These are phyloP conservation scores for Plectosphaerella cucumerina DNA, from an alignment of 2,329 filamentous ascomycete species.

Conservation along the genomic window DNA sequence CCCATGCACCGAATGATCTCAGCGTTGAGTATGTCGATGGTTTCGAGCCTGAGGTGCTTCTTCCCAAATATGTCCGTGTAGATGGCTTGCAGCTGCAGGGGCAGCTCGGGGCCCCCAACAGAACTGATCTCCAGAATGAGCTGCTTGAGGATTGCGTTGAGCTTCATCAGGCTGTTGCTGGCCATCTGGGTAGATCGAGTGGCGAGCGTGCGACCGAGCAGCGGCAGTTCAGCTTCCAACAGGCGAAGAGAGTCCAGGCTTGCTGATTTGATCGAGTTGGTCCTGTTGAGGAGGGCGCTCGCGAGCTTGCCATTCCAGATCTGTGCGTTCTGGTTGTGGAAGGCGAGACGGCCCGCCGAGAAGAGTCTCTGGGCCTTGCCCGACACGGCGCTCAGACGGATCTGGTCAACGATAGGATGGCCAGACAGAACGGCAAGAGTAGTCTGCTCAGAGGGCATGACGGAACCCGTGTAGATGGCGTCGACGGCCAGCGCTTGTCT, in stretches of 20 bases:
- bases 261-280: slow-evolving; percentile 47
- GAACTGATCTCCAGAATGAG: slow-evolving; percentile 38
- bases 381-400: slow-evolving; percentile 26
- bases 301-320: slow-evolving; percentile 36
- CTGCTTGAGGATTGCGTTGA: slow-evolving; percentile 44
- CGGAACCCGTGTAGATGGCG: not conserved
- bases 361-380: slow-evolving; percentile 6
- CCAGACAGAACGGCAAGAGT: slow-evolving; percentile 43
- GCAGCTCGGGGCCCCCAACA: slow-evolving; percentile 27
- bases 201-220: slow-evolving; percentile 52
- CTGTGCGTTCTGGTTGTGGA: slow-evolving; percentile 9
- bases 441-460: slow-evolving; percentile 14
- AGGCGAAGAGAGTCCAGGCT: slow-evolving; percentile 57
- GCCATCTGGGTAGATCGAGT: slow-evolving; percentile 44
- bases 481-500: slow-evolving; percentile 47
- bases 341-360: slow-evolving; percentile 8
- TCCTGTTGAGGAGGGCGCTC: slow-evolving; percentile 48
- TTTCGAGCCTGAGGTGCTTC: not conserved
- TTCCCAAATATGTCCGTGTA: slow-evolving; percentile 1
- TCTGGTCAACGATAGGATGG: slow-evolving; percentile 35
- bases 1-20: not conserved
- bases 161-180: slow-evolving; percentile 42
- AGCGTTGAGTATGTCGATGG: not conserved
- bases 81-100: not conserved
- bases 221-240: slow-evolving; percentile 61